phyloP scores from a whole-genome alignment of 2,329 filamentous ascomycete species.

The Dothideomycetes sp. region DNA sequence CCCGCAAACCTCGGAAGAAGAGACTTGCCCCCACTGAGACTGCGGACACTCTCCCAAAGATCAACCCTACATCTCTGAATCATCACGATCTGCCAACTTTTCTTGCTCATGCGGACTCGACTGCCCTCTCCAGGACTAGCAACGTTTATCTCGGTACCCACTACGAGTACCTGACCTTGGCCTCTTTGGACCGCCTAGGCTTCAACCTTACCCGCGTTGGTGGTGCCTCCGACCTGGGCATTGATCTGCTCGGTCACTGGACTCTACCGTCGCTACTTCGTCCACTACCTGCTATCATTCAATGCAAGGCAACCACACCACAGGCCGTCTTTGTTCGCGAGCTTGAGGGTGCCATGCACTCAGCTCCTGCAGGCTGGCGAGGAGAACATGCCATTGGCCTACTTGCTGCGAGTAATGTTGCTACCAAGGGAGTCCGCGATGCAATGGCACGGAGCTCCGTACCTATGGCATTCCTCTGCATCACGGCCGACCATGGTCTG shows the following conservation, averaged over 20 bases:
- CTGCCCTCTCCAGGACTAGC: slow-evolving; percentile 42
- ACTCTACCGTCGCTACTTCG: slow-evolving; percentile 32
- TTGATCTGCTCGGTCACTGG: slow-evolving; percentile 67
- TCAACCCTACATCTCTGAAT: slow-evolving; percentile 23
- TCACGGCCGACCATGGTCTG: slow-evolving; percentile 41
- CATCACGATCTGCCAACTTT: slow-evolving; percentile 58
- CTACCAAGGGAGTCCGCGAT: slow-evolving; percentile 69
- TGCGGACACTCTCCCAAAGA: slow-evolving; percentile 8
- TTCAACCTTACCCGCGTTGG: slow-evolving; percentile 58
- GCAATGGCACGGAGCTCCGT: slow-evolving; percentile 55
- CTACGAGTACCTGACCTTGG: slow-evolving; percentile 62
- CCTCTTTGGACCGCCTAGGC: slow-evolving; percentile 46
- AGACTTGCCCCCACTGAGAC: too few relatives aligned
- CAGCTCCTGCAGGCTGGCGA: slow-evolving; percentile 63
- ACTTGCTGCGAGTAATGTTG: slow-evolving; percentile 55
- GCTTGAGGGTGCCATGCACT: slow-evolving; percentile 66
- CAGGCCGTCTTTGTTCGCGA: slow-evolving; percentile 56
- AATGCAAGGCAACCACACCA: slow-evolving; percentile 56
- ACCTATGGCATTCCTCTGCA: slow-evolving; percentile 62
- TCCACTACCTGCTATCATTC: slow-evolving; percentile 38
- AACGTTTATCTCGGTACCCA: slow-evolving; percentile 61
- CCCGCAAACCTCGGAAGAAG: slow-evolving; percentile 2
- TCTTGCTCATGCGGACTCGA: slow-evolving; percentile 49
- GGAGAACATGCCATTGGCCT: slow-evolving; percentile 56
- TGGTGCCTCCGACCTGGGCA: slow-evolving; percentile 55